Evolutionary conservation across 352 stramenopile genomes (phyloP), one percentile per base, ranked within the genome.

Genomic region (Phytopythium oedochilum): DNA sequence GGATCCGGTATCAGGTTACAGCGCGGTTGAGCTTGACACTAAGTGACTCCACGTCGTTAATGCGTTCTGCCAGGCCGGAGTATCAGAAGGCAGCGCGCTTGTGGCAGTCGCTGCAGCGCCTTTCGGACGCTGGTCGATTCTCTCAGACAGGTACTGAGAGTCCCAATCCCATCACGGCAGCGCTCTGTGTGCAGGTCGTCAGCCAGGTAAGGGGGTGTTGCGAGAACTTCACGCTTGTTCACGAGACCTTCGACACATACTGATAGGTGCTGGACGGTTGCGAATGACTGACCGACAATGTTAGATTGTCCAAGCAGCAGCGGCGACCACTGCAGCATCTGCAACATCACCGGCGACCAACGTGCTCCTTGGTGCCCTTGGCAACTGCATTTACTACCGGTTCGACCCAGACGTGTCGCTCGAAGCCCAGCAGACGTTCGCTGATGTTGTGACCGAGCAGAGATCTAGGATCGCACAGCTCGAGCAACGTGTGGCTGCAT

Each of bases 111-210:
- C 55, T 89, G 45, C 70, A 83, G 40, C 76, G 76, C 14, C 74
- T 87, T 31, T 89, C 78, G 1, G 78, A 89, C 26, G 56, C 60
- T 11, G 75, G 78, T 2, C 69, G 78, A 7, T 85, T 86, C 55
- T 64, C 66, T 7, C 55, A 60, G 23, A 25, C 48, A 7, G 48
- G 64, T 23, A 58, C 55, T 3, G 60, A 54, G 17, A 50, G 42
- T 17, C 78, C 74, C 8, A 90, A 89, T 55, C 53, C 65, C 3
- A 78, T 90, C 18, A 89, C 73, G 39, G 71, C 75, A 22, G 70
- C 74, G 9, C 54, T 92, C 11, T 88, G 67, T 43, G 54, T 92
- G 5, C 71, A 88, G 5, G 66, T 44, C 17, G 36, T 55, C 36
- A 25, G 17, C 1, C 49, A 55, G 49, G 49, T 55, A 55, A 46